Percentiles rank a stretch among this genome's conserved stretches.
These are phyloP conservation scores for Amanita brunnescens DNA, from an alignment of 768 basidiomycete genomes.

Conservation along the genomic window DNA sequence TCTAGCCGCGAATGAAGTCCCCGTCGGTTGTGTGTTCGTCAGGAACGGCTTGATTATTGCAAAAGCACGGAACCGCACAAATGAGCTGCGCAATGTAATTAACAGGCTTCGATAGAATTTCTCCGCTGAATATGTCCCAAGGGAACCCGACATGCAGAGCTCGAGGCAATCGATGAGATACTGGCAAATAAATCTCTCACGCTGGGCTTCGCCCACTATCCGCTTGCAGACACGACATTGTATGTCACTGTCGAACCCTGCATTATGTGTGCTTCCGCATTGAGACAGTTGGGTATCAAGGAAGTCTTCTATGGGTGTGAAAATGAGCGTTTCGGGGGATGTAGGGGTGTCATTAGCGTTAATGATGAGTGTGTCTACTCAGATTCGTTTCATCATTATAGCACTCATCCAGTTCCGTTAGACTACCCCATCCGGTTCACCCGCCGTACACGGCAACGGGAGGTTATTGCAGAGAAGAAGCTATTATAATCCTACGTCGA, in stretches of 20 bases:
- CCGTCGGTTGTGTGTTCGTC: constrained; percentile 95
- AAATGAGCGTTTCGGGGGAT: constrained; percentile 95
- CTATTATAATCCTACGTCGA: constrained; percentile 76
- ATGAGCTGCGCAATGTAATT: constrained; percentile 81
- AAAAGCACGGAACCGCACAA: constrained; percentile 85
- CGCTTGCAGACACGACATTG: constrained; percentile 70
- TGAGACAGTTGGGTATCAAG: constrained; percentile 87
- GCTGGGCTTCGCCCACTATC: constrained; percentile 40
- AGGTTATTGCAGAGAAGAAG: constrained; percentile 73
- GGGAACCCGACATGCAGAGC: constrained; percentile 96
- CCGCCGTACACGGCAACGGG: constrained; percentile 66
- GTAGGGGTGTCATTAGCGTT: constrained; percentile 88
- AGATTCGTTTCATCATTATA: neutral
- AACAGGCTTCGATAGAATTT: neutral
- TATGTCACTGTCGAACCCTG: constrained; percentile 99
- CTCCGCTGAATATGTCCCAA: constrained; percentile 21
- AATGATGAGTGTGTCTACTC: constrained; percentile 52
- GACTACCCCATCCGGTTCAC: constrained; percentile 65
- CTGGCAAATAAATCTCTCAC: constrained; percentile 55
- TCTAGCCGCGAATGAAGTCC: constrained; percentile 77
- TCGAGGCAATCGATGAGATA: constrained; percentile 91
- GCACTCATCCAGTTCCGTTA: constrained; percentile 19
- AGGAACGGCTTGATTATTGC: constrained; percentile 72
- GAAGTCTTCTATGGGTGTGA: constrained; percentile 89
- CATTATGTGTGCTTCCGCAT: constrained; percentile 97